A percentile compares a stretch with the other conserved stretches of the same genome.
Conservation (phyloP, 2,329 filamentous ascomycete species). For the Diaporthe eres region DNA sequence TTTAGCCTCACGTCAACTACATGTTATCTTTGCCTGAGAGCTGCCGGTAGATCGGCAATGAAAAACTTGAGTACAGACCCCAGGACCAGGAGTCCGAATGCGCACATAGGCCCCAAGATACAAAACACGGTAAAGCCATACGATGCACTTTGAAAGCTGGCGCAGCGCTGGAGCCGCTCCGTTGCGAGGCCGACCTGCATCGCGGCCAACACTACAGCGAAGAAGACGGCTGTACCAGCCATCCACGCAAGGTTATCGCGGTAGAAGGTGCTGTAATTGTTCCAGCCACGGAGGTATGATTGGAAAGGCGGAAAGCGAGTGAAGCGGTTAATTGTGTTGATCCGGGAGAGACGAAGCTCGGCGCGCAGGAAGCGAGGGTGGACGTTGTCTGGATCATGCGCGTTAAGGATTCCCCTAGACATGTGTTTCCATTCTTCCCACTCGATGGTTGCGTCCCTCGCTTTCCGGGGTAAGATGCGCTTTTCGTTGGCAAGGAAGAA, state of each 20-base stretch:
- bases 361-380: slow-evolving; percentile 44
- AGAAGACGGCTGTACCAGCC: background rate
- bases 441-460: background rate
- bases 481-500: background rate
- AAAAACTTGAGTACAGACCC: background rate
- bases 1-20: too few relatives aligned
- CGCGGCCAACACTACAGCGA: background rate
- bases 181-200: slow-evolving; percentile 8
- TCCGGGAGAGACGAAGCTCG: slow-evolving; percentile 44
- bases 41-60: background rate
- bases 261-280: slow-evolving; percentile 39
- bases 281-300: slow-evolving; percentile 39
- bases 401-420: slow-evolving; percentile 39
- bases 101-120: background rate
- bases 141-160: background rate
- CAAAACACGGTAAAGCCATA: slow-evolving; percentile 6
- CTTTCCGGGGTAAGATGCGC: background rate
- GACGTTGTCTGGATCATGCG: slow-evolving; percentile 34
- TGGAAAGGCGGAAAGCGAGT: slow-evolving; percentile 37
- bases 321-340: slow-evolving; percentile 43
- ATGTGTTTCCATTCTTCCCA: background rate
- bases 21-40: background rate
- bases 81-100: background rate
- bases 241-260: slow-evolving; percentile 1
- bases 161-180: background rate